Conservation (phyloP, 1,284 basidiomycete genomes). For the Ganoderma multipileum region DNA sequence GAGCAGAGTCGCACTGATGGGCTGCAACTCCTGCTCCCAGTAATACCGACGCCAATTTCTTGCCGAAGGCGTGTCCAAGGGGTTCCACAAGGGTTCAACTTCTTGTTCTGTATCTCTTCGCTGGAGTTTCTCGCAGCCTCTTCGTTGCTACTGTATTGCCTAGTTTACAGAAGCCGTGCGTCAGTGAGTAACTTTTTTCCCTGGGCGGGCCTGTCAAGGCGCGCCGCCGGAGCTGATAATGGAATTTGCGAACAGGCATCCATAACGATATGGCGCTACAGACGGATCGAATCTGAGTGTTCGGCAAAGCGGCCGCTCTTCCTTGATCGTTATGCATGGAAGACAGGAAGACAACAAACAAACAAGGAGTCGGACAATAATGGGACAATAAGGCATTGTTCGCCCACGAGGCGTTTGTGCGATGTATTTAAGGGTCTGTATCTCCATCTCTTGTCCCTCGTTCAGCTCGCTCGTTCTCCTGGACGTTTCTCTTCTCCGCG, state of each 20-base stretch:
- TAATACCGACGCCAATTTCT: background rate
- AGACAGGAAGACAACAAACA: background rate
- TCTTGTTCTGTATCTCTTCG: background rate
- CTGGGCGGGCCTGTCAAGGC: no score
- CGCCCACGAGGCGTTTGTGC: background rate
- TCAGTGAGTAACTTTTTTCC: background rate
- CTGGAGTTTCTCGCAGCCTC: background rate
- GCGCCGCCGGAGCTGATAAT: background rate
- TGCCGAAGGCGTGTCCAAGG: background rate
- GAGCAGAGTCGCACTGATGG: background rate
- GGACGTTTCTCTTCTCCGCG: conserved; percentile 20
- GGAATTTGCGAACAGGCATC: background rate
- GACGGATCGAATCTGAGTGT: background rate
- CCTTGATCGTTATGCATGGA: background rate
- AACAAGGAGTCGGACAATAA: background rate
- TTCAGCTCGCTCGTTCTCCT: conserved; percentile 18
- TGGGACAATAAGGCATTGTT: background rate
- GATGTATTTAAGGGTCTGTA: background rate
- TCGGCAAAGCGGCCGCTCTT: background rate
- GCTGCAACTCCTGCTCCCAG: background rate
- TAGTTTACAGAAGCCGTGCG: background rate
- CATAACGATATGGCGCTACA: conserved; percentile 6
- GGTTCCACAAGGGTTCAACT: background rate
- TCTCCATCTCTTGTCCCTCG: background rate
- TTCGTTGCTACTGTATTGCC: background rate